Evolutionary conservation across 352 stramenopile genomes (phyloP), one percentile per base, ranked within the genome.

Genomic region (Phytophthora meadii): DNA sequence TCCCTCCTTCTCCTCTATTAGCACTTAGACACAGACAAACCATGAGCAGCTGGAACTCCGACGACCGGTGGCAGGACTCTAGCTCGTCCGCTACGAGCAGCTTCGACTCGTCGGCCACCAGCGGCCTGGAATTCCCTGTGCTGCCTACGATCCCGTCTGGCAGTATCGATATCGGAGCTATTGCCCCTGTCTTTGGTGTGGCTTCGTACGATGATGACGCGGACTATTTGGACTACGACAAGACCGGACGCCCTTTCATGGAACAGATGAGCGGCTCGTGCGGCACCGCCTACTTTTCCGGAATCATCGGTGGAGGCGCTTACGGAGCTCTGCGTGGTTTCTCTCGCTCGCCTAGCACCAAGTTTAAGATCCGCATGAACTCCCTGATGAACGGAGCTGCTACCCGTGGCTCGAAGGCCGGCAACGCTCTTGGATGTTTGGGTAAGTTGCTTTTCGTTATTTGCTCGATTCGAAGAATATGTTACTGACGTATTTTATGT

Each of bases 351-450:
- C 88, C 88, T 11, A 93, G 82, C 70, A 78, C 82, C 50, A 96
- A 94, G 76, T 90, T 96, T 72, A 94, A 94, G 65, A 94, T 96
- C 49, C 70, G 87, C 58, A 90, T 96, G 81, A 96, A 96, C 60
- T 82, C 83, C 63, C 68, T 96, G n/a, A 90, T 96, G 75, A 96
- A 96, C 66, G 85, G 84, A 36, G 87, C 87, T 8, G 84, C 83
- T 4, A 74, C 89, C 45, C 87, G 87, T 7, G 88, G 88, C 24
- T 96, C 88, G 54, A 94, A 93, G 68, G 84, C 85, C 7, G 88
- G 88, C 66, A 96, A 96, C 48, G 86, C 86, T 6, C 74, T 96
- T 14, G 88, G 82, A 19, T 92, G 87, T 74, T 55, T 95, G 44
- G 81, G 86, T 94, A 55, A 51, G 79, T 74, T 53, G 25, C 12